Base-by-base conservation (phyloP, 805 yeast genomes). In the Kluyveromyces nonfermentans region DNA sequence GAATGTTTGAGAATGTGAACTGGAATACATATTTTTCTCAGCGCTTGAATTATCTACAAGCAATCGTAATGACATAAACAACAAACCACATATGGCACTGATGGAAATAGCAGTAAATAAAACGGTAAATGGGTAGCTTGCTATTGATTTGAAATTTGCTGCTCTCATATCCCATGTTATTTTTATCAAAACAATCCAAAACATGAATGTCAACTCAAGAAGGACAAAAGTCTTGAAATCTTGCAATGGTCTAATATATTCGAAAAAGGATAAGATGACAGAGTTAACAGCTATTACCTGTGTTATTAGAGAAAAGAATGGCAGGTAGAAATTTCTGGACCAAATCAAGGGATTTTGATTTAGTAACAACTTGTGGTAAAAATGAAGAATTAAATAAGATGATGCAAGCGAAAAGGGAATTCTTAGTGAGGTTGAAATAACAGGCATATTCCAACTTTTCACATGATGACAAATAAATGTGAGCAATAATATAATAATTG, bases 191-290 rank as follows among this genome's bases (percentile, higher is more conserved):
- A 64, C 51, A 1, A 71, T 42, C 95, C 95, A 87, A 45, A 73
- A 64, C 3, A 74, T 46, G 31, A 74, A 58, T 30, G 80, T 72
- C 10, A 75, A 60, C 59, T 83, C 82, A 18, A 80, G 52, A 2
- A 80, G 57, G 2, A 74, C 66, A 16, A 78, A 66, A 44, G 81
- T 70, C 56, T 84, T 82, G 52, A 78, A 78, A 51, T 78, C 81
- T 46, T 71, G 74, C 16, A 72, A 70, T 1, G 80, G 78, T 44
- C 67, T 63, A 12, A 70, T 32, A 15, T 54, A 45, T 37, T 66
- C 60, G 15, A 61, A 54, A 4, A 60, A 35, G 0, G 65, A 78
- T 49, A 87, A 66, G 14, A 82, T 46, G 3, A 73, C 33, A 54
- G 78, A 83, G 56, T 82, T 83, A 35, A 71, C 46, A 30, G 84